A percentile compares a stretch with the other conserved stretches of the same genome.
Evolutionary conservation across 495 filamentous ascomycete genomes (phyloP).

Genomic region (Aeminium ludgeri): DNA sequence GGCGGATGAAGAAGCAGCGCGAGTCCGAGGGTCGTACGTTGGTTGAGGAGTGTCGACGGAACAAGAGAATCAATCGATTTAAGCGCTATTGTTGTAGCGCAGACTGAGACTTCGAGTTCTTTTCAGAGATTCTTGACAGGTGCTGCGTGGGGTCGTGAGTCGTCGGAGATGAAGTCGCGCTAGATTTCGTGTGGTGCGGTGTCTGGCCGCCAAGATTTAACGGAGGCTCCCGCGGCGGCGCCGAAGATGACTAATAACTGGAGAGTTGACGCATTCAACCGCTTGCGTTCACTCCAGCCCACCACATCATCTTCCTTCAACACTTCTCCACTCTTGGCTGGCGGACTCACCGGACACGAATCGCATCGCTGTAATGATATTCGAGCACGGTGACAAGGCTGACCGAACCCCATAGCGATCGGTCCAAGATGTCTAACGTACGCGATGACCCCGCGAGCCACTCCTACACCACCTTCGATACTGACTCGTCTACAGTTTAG

Average conservation of each 20-base stretch:
- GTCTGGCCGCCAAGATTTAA: too few relatives aligned
- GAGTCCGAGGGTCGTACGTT: not conserved
- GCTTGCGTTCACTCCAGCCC: not conserved
- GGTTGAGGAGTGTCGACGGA: slow-evolving; percentile 24
- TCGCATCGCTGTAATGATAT: too few relatives aligned
- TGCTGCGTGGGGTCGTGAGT: not conserved
- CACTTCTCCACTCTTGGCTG: not conserved
- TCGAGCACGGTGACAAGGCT: too few relatives aligned
- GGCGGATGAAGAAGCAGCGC: not conserved
- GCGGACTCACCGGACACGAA: too few relatives aligned
- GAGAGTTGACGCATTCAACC: not conserved
- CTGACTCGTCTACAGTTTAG: slow-evolving; percentile 31
- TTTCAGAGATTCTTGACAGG: not conserved
- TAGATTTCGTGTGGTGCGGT: slow-evolving; percentile 1
- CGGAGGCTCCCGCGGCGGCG: too few relatives aligned
- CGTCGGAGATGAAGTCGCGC: slow-evolving; percentile 28
- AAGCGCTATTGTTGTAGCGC: slow-evolving; percentile 59
- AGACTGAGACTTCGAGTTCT: slow-evolving; percentile 74
- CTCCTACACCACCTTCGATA: not conserved
- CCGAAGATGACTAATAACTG: not conserved
- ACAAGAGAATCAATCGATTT: slow-evolving; percentile 92
- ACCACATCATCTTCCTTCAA: too few relatives aligned
- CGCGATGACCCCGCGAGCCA: too few relatives aligned
- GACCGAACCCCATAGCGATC: too few relatives aligned
- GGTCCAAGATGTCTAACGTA: too few relatives aligned